Evolutionary conservation across 2,329 filamentous ascomycete species (phyloP).

Genomic region (Nemania sp.): DNA sequence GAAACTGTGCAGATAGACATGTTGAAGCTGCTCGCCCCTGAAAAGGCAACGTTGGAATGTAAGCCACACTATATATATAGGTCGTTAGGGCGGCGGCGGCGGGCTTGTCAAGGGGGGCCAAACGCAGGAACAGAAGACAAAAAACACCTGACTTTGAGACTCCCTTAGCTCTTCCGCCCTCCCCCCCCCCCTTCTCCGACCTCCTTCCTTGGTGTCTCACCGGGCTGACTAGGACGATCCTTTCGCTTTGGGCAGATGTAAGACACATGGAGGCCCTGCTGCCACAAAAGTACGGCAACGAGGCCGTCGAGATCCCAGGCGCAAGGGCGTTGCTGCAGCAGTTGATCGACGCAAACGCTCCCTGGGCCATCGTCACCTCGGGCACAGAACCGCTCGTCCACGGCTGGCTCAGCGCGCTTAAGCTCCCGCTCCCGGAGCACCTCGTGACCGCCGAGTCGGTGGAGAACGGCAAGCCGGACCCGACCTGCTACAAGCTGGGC

Average conservation of each 20-base stretch:
- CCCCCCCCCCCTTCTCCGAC: neutral
- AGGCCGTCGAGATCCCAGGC: slow-evolving; percentile 88
- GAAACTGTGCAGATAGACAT: slow-evolving; percentile 74
- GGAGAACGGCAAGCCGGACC: slow-evolving; percentile 80
- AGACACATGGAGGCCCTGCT: slow-evolving; percentile 81
- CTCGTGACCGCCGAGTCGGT: slow-evolving; percentile 83
- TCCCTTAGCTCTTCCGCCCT: slow-evolving; percentile 17
- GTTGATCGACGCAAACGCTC: slow-evolving; percentile 71
- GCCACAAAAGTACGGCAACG: slow-evolving; percentile 78
- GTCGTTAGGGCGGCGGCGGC: slow-evolving; percentile 8
- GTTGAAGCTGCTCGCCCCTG: slow-evolving; percentile 80
- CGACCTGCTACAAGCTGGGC: slow-evolving; percentile 78
- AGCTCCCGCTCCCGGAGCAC: slow-evolving; percentile 72
- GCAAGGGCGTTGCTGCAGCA: slow-evolving; percentile 76
- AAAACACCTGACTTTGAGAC: slow-evolving; percentile 15
- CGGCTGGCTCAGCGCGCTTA: slow-evolving; percentile 78
- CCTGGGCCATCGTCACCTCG: slow-evolving; percentile 90
- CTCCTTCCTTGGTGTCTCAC: slow-evolving; percentile 31
- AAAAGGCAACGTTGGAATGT: slow-evolving; percentile 95
- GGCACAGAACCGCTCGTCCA: slow-evolving; percentile 75
- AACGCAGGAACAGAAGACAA: slow-evolving; percentile 9
- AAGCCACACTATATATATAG: slow-evolving; percentile 53
- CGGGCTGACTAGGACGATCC: slow-evolving; percentile 31
- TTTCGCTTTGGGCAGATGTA: slow-evolving; percentile 69
- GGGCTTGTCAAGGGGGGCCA: slow-evolving; percentile 19